Percentiles rank a stretch among this genome's conserved stretches.
phyloP scores from a whole-genome alignment of 1,284 basidiomycete genomes.

The Ceratobasidium sp. region DNA sequence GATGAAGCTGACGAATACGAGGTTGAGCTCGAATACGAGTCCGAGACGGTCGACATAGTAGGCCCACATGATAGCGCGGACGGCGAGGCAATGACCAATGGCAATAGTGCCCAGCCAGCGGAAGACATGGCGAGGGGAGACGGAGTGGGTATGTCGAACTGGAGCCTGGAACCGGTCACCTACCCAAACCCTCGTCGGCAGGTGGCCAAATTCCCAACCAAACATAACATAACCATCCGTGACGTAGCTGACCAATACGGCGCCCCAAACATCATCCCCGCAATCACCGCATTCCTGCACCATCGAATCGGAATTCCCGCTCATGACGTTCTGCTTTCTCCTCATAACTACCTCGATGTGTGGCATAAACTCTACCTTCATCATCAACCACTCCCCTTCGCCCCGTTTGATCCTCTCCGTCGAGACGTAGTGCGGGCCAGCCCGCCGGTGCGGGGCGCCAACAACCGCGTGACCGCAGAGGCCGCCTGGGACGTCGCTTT shows the following conservation, averaged over 20 bases:
- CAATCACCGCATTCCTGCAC: neutral
- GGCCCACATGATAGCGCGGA: neutral
- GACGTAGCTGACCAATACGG: constrained; percentile 8
- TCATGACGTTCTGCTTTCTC: neutral
- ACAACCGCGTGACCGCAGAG: neutral
- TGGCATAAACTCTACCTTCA: constrained; percentile 33
- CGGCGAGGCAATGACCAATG: no score
- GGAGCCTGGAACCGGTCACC: neutral
- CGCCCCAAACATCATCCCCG: constrained; percentile 1
- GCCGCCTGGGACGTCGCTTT: constrained; percentile 25
- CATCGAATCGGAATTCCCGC: neutral
- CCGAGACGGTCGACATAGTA: neutral
- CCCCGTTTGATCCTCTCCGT: constrained; percentile 14
- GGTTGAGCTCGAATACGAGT: neutral
- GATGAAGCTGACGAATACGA: neutral
- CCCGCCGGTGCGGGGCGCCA: neutral
- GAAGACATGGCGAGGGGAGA: neutral
- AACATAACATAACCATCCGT: neutral
- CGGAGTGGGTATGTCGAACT: neutral
- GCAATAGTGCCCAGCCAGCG: neutral
- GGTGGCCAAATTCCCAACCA: constrained; percentile 19
- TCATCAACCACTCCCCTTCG: constrained; percentile 11
- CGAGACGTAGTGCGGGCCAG: constrained; percentile 22
- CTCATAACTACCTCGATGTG: neutral
- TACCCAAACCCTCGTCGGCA: constrained; percentile 10